Conservation (phyloP, 257 asterid species). For the Fraxinus americana region DNA sequence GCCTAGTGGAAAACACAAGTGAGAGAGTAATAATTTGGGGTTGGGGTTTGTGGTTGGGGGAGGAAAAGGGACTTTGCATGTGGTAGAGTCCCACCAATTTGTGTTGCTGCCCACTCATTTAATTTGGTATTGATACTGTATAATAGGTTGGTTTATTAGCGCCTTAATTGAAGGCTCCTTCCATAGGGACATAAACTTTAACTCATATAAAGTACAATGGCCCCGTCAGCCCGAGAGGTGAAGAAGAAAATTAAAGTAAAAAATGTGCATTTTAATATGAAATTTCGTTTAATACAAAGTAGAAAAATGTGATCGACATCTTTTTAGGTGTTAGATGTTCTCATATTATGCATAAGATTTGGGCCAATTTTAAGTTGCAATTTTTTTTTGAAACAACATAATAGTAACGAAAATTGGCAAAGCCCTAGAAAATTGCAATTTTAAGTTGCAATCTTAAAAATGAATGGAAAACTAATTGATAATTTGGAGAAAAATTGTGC, state of each 20-base stretch:
- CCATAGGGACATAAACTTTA: slow-evolving; percentile 25
- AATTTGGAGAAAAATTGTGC: no score
- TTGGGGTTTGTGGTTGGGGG: background rate
- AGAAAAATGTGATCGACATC: no score
- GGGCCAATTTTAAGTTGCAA: no score
- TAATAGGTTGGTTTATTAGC: slow-evolving; percentile 29
- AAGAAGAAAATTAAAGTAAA: no score
- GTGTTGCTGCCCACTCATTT: slow-evolving; percentile 42
- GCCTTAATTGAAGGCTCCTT: slow-evolving; percentile 44
- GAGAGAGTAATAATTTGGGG: slow-evolving; percentile 9
- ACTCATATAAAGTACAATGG: slow-evolving; percentile 32
- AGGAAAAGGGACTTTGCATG: slow-evolving; percentile 10
- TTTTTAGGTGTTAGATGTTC: no score
- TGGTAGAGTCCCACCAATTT: slow-evolving; percentile 35
- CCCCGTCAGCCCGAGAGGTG: slow-evolving; percentile 1
- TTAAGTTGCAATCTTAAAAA: no score
- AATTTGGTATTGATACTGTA: slow-evolving; percentile 18
- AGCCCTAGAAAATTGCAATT: no score
- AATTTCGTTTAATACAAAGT: no score
- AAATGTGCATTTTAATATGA: no score
- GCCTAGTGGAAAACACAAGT: slow-evolving; percentile 14
- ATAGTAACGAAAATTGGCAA: no score
- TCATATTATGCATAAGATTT: background rate
- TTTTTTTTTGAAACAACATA: no score
- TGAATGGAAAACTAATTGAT: no score